Conservation (phyloP, 306 rosid genomes). For the Corylus heterophylla region DNA sequence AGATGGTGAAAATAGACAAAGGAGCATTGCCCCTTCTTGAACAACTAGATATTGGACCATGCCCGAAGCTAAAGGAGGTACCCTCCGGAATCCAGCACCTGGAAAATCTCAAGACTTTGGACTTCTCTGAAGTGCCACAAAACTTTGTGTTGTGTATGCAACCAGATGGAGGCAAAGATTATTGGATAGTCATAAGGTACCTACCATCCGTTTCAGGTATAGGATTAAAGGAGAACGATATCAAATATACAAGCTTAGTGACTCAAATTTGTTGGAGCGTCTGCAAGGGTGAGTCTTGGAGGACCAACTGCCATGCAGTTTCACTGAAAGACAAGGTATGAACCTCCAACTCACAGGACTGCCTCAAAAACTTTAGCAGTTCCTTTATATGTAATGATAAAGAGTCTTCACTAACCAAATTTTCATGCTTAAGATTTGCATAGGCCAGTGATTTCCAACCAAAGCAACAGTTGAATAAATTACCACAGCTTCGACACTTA, state of each 20-base stretch:
- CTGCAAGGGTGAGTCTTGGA: conserved; percentile 2
- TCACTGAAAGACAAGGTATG: neutral
- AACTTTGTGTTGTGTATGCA: neutral
- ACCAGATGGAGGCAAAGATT: too few species aligned
- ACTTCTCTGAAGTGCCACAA: neutral
- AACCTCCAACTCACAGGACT: neutral
- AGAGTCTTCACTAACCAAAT: neutral
- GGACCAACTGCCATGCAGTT: neutral
- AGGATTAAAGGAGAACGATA: too few species aligned
- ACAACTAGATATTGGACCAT: conserved; percentile 1
- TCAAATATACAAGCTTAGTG: too few species aligned
- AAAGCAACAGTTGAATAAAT: neutral
- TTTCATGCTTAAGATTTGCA: neutral
- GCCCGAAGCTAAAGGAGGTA: neutral
- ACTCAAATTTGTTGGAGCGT: neutral
- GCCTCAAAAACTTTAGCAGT: neutral
- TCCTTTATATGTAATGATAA: neutral
- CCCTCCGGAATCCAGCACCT: conserved; percentile 9
- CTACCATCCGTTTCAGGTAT: too few species aligned
- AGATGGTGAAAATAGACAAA: neutral
- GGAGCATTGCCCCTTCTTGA: conserved; percentile 14
- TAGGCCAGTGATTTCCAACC: neutral
- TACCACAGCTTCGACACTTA: neutral
- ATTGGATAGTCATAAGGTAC: too few species aligned
- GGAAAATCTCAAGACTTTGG: neutral